phyloP scores from a whole-genome alignment of 768 basidiomycete species.

The Gyrodon lividus region DNA sequence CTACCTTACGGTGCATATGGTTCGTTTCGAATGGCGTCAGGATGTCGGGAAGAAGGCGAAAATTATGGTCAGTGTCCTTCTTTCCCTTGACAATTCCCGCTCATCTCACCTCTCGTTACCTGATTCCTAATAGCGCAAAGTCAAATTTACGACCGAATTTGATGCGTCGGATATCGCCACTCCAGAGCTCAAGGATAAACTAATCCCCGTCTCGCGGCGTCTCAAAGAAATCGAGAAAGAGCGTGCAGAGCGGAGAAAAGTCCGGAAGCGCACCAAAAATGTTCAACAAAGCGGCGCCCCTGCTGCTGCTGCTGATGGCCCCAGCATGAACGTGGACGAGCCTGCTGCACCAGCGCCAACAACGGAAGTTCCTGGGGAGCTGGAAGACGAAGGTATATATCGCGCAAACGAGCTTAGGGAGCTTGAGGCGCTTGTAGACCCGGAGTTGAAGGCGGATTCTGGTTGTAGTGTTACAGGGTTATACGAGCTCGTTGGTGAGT shows the following conservation, averaged over 20 bases:
- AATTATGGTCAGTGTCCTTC: conserved; percentile 70
- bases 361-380: conserved; percentile 26
- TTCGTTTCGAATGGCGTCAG: conserved; percentile 91
- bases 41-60: conserved; percentile 94
- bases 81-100: neutral
- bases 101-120: neutral
- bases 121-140: conserved; percentile 58
- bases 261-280: conserved; percentile 71
- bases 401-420: conserved; percentile 64
- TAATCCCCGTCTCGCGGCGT: conserved; percentile 67
- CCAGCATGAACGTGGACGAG: conserved; percentile 50
- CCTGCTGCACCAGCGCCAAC: conserved; percentile 30
- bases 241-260: conserved; percentile 76
- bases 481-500: conserved; percentile 89
- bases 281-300: conserved; percentile 10
- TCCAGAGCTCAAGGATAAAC: conserved; percentile 70
- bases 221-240: conserved; percentile 84
- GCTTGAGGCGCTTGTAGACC: conserved; percentile 62
- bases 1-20: conserved; percentile 91
- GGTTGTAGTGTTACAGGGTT: conserved; percentile 78
- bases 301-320: conserved; percentile 17
- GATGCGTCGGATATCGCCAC: conserved; percentile 83
- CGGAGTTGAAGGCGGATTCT: conserved; percentile 60
- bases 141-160: conserved; percentile 89
- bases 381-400: conserved; percentile 66